Conservation (phyloP, 2,329 filamentous ascomycete species). For the Fusarium clavum region DNA sequence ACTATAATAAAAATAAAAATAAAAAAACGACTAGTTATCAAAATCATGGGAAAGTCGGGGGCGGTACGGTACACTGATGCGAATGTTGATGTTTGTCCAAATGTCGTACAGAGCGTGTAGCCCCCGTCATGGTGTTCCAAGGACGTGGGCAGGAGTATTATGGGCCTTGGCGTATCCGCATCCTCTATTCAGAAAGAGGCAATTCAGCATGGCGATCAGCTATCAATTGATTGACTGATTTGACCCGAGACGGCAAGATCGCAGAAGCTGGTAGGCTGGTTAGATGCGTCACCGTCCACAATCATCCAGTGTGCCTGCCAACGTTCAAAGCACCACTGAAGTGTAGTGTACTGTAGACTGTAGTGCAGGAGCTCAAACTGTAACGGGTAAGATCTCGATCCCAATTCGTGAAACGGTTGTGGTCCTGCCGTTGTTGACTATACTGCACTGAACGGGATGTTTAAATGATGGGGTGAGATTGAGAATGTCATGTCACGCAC, state of each 20-base stretch:
- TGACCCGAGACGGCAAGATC: slow-evolving; percentile 25
- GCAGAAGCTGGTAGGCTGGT: slow-evolving; percentile 15
- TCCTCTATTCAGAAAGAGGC: slow-evolving; percentile 31
- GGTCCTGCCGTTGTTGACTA: slow-evolving; percentile 9
- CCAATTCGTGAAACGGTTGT: slow-evolving; percentile 39
- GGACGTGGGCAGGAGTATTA: slow-evolving; percentile 28
- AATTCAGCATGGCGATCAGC: slow-evolving; percentile 33
- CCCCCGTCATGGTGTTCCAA: slow-evolving; percentile 34
- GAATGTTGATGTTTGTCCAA: slow-evolving; percentile 10
- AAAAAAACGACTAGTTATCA: slow-evolving; percentile 1
- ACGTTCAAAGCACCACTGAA: slow-evolving; percentile 19
- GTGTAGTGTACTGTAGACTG: background rate
- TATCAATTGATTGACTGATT: slow-evolving; percentile 38
- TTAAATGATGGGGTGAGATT: slow-evolving; percentile 32
- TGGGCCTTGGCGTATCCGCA: slow-evolving; percentile 31
- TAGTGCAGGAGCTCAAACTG: slow-evolving; percentile 29
- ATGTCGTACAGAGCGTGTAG: slow-evolving; percentile 26
- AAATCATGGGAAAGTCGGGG: background rate
- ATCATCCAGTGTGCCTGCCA: slow-evolving; percentile 8
- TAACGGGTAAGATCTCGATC: slow-evolving; percentile 47
- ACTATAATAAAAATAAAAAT: background rate
- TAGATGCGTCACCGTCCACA: slow-evolving; percentile 26
- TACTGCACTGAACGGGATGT: slow-evolving; percentile 1
- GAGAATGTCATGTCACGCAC: slow-evolving; percentile 22
- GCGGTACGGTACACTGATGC: slow-evolving; percentile 6